A percentile compares a stretch with the other conserved stretches of the same genome.
These are phyloP conservation scores for Diaporthe sp. DNA, from an alignment of 2,329 filamentous ascomycete genomes.

Conservation along the genomic window DNA sequence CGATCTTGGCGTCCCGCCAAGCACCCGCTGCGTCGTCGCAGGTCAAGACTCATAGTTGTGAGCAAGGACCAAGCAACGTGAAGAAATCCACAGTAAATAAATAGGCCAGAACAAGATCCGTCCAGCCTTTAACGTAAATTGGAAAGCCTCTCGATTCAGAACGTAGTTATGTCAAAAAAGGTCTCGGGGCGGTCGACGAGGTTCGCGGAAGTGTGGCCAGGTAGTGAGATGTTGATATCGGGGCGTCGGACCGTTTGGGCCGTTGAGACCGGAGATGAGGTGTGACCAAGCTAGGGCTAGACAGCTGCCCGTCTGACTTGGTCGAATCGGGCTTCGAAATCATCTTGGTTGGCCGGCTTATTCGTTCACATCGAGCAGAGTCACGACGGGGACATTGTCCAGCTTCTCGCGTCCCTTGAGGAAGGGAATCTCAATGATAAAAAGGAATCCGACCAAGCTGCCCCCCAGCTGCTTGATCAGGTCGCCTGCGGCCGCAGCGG, in stretches of 20 bases:
- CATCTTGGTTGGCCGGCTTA: neutral
- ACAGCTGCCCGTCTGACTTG: constrained; percentile 8
- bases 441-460: constrained; percentile 87
- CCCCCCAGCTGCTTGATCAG: constrained; percentile 90
- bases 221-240: neutral
- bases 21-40: neutral
- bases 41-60: neutral
- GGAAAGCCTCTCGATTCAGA: neutral
- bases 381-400: constrained; percentile 79
- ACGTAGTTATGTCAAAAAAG: neutral
- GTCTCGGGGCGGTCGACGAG: neutral
- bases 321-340: neutral
- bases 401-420: constrained; percentile 93
- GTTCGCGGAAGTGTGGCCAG: neutral
- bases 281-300: neutral
- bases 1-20: neutral
- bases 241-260: constrained; percentile 9
- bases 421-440: constrained; percentile 95
- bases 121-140: neutral
- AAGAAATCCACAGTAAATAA: neutral
- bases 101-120: neutral
- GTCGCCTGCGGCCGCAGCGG: constrained; percentile 85
- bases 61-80: neutral
- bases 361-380: constrained; percentile 72
- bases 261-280: neutral